A percentile compares a stretch with the other conserved stretches of the same genome.
Conservation (phyloP, 208 protist genomes). For the Leishmania guyanensis region DNA sequence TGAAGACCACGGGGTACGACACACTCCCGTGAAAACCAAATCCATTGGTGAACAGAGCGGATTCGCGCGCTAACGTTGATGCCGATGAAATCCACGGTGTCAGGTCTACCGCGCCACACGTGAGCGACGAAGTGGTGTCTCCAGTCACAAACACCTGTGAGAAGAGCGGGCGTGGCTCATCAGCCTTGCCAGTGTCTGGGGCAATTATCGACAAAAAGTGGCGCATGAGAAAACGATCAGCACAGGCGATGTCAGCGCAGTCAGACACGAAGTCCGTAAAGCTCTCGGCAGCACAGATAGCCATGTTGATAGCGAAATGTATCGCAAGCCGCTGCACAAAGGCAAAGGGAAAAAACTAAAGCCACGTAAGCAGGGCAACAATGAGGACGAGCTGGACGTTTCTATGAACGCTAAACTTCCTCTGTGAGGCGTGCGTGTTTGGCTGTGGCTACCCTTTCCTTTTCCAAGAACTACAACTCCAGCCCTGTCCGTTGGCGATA, state of each 20-base stretch:
- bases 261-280: conserved; percentile 24
- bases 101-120: conserved; percentile 22
- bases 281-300: conserved; percentile 1
- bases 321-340: background rate
- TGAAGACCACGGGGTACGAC: too few species aligned
- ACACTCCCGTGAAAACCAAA: background rate
- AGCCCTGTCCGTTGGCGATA: background rate
- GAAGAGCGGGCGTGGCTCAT: background rate
- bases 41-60: background rate
- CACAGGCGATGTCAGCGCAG: conserved; percentile 29
- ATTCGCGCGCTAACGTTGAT: background rate
- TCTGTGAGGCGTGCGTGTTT: too few species aligned
- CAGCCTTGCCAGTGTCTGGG: background rate
- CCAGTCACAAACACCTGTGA: background rate
- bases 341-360: background rate
- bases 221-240: background rate
- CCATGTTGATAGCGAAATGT: background rate
- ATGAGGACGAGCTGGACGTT: background rate
- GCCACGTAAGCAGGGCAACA: background rate
- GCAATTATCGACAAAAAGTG: conserved; percentile 17
- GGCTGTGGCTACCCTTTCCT: too few species aligned
- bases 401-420: too few species aligned
- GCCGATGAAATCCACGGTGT: background rate
- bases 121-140: background rate
- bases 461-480: background rate